Evolutionary conservation across 2,329 filamentous ascomycete genomes (phyloP), one percentile per base, ranked within the genome.

Genomic region (Nemania serpens): DNA sequence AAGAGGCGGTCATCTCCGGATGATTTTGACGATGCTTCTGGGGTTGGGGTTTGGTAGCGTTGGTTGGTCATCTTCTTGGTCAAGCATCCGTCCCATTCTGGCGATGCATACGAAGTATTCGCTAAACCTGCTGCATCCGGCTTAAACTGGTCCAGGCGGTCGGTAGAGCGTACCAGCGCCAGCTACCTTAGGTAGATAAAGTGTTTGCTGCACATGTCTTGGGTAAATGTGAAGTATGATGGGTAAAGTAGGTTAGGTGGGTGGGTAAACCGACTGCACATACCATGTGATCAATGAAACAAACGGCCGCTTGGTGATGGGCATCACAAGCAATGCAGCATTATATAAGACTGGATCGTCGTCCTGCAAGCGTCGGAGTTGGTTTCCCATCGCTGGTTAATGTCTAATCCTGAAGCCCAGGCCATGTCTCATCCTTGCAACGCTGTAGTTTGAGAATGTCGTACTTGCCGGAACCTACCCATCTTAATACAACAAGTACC

Each of bases 361-460:
- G 5, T 45, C 18, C 42, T 25, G 42, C 42, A 20, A 17, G 18
- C 17, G 10, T 45, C 18, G 42, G 22, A 45, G 17, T 22, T 29
- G 25, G 42, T 11, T 25, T 45, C 22, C 18, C 42, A 45, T 45
- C 22, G 18, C 42, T 45, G 18, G 42, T 45, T 22, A 17, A 25
- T 25, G 42, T 43, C 39, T 41, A 25, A 53, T 53, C 48, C 36
- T 36, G 55, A 36, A 53, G 42, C 42, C 18, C 41, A 34, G 49
- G 33, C 49, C 22, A 50, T 59, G 57, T n/a, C n/a, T 51, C 51
- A 59, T 34, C 45, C 29, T 51, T 55, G 51, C 51, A 39, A 50
- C 51, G 51, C 39, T 20, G 18, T 51, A 18, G 58, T 60, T 60
- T 60, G 58, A 59, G 58, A 55, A 33, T 59, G 51, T 46, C 39